Evolutionary conservation across 2,329 filamentous ascomycete species (phyloP).

Genomic region (Dendrostoma leiphaemia): DNA sequence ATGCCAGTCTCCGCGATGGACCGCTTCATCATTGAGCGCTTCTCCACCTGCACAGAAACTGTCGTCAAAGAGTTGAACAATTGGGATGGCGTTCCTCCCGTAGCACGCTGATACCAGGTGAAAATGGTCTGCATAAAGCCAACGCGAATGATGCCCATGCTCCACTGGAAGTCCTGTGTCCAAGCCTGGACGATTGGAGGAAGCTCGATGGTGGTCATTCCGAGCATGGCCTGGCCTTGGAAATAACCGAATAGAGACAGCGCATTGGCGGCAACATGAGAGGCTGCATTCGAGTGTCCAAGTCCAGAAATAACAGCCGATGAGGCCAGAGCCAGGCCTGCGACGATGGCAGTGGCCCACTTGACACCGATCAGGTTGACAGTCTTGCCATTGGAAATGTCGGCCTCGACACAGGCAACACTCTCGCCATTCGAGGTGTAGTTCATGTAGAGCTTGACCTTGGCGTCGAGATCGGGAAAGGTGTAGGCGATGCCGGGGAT

Average conservation of each 20-base stretch:
- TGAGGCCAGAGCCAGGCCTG: conserved; percentile 76
- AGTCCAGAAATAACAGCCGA: conserved; percentile 88
- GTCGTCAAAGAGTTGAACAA: conserved; percentile 71
- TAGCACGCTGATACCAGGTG: conserved; percentile 94
- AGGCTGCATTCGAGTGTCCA: conserved; percentile 89
- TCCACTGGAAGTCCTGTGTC: conserved; percentile 99
- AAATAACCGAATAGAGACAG: conserved; percentile 94
- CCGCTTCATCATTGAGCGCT: conserved; percentile 39
- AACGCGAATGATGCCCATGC: conserved; percentile 89
- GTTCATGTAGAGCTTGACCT: conserved; percentile 79
- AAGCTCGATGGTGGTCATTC: conserved; percentile 75
- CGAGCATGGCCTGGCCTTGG: conserved; percentile 89
- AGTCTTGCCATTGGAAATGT: conserved; percentile 87
- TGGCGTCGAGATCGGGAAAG: conserved; percentile 88
- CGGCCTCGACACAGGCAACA: conserved; percentile 84
- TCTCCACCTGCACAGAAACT: conserved; percentile 82
- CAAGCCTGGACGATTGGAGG: conserved; percentile 88
- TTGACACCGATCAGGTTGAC: conserved; percentile 86
- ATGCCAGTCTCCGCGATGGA: conserved; percentile 33
- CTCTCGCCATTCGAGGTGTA: conserved; percentile 57
- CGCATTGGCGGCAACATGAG: conserved; percentile 90
- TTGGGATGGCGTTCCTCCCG: conserved; percentile 79
- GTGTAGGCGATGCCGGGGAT: conserved; percentile 85
- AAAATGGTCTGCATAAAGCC: conserved; percentile 85
- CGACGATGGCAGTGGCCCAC: conserved; percentile 86